These are phyloP conservation scores for Neckera pumila DNA, from an alignment of 225 moss, liverwort and hornwort species.

Conservation along the genomic window DNA sequence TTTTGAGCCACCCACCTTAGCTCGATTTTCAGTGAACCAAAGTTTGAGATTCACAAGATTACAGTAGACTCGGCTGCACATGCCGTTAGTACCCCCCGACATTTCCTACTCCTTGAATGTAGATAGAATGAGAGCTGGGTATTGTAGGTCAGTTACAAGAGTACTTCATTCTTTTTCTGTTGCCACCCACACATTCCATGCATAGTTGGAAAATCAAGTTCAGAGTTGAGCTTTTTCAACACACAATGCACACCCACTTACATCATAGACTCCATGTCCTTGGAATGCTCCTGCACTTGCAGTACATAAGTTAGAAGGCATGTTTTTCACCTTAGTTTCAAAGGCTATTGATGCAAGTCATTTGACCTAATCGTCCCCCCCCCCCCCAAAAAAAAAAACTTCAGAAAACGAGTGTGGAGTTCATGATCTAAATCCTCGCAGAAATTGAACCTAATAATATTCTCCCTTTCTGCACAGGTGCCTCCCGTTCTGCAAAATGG, in stretches of 20 bases:
- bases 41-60: background rate
- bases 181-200: background rate
- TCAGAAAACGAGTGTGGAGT: fast-evolving
- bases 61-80: fast-evolving
- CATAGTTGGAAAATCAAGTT: background rate
- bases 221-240: background rate
- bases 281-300: background rate
- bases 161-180: background rate
- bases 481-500: background rate
- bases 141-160: background rate
- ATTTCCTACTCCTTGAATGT: background rate
- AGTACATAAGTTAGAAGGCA: background rate
- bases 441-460: background rate
- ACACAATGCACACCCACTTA: background rate
- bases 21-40: background rate
- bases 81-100: background rate
- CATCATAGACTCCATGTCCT: background rate
- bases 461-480: too few species aligned
- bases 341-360: background rate
- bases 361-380: background rate
- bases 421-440: background rate
- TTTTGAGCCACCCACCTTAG: too few species aligned
- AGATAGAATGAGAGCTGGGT: background rate
- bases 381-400: background rate
- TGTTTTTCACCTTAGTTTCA: background rate